Evolutionary conservation across 2,329 filamentous ascomycete genomes (phyloP).

Genomic region (Aureobasidium sp.): DNA sequence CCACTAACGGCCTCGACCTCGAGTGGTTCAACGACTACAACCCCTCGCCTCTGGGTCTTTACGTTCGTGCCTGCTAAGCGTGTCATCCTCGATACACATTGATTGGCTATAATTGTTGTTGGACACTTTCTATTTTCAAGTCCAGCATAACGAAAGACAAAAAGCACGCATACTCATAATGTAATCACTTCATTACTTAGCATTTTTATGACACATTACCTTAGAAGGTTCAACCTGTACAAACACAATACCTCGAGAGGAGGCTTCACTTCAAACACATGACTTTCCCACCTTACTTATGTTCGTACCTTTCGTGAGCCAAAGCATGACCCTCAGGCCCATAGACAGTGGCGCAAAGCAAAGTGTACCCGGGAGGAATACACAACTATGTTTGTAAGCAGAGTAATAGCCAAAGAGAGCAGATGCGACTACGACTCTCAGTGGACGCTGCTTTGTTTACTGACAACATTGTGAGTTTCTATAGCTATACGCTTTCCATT

Average conservation of each 20-base stretch:
- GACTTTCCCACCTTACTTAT: too few species aligned
- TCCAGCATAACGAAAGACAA: constrained; percentile 10
- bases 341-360: too few species aligned
- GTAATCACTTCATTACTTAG: constrained; percentile 3
- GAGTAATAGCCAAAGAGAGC: too few species aligned
- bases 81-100: background rate
- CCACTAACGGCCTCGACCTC: constrained; percentile 18
- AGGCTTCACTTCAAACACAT: background rate
- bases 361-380: too few species aligned
- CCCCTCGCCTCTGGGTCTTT: constrained; percentile 15
- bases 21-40: constrained; percentile 24
- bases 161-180: constrained; percentile 7
- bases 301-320: too few species aligned
- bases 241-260: background rate
- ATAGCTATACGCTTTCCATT: too few species aligned
- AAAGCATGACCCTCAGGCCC: too few species aligned
- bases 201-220: background rate
- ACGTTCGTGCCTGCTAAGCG: constrained; percentile 10
- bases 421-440: too few species aligned
- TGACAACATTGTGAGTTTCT: too few species aligned
- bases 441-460: too few species aligned
- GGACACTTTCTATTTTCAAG: background rate
- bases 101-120: background rate
- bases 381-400: too few species aligned
- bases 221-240: background rate